A percentile compares a stretch with the other conserved stretches of the same genome.
These are phyloP conservation scores for Endotrypanum monterogeii DNA, from an alignment of 208 protist species.

Conservation along the genomic window DNA sequence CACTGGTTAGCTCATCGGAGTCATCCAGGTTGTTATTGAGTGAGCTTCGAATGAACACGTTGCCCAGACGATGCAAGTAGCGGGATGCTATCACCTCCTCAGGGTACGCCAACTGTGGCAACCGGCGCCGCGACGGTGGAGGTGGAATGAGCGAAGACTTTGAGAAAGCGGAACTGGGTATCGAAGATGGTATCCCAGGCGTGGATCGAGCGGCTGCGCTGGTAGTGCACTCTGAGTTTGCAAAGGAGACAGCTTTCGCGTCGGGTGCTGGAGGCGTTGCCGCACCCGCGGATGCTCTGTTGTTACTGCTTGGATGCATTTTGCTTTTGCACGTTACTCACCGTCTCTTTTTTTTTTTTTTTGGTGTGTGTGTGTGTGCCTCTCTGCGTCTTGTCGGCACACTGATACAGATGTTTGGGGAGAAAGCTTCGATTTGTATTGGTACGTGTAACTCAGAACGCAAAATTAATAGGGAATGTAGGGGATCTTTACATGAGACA, in stretches of 20 bases:
- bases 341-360: too few relatives aligned
- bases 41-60: conserved; percentile 17
- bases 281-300: background rate
- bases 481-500: background rate
- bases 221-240: background rate
- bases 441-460: background rate
- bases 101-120: conserved; percentile 2
- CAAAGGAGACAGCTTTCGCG: background rate
- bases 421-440: background rate
- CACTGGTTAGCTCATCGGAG: background rate
- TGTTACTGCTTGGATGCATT: background rate
- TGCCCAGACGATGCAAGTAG: conserved; percentile 31
- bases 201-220: background rate
- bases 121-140: background rate
- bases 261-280: background rate
- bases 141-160: background rate
- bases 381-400: background rate
- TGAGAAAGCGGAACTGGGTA: background rate
- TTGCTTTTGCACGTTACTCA: background rate
- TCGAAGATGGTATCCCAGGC: background rate
- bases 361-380: background rate
- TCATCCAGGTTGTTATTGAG: background rate
- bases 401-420: background rate
- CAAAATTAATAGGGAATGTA: too few relatives aligned
- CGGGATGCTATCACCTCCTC: conserved; percentile 26